Percentiles rank a stretch among this genome's conserved stretches.
Evolutionary conservation across 495 filamentous ascomycete species (phyloP).

Genomic region (Daldinia grandis): DNA sequence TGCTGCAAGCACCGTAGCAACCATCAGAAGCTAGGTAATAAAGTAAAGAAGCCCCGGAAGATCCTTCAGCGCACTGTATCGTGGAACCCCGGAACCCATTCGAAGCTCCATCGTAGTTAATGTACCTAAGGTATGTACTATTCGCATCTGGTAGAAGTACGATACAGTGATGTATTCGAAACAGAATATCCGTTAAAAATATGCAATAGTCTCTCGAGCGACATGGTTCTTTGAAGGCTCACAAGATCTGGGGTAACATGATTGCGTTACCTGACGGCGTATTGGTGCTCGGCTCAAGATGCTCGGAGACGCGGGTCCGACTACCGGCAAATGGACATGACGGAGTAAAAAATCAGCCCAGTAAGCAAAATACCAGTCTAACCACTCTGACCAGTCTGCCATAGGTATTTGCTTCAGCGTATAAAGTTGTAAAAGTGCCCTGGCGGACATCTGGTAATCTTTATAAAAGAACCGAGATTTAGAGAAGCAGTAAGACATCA

Average conservation of each 20-base stretch:
- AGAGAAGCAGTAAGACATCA: conserved; percentile 31
- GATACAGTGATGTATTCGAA: conserved; percentile 26
- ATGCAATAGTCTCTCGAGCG: conserved; percentile 13
- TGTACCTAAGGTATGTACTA: not conserved
- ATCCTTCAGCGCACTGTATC: conserved; percentile 33
- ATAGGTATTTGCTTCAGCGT: not conserved
- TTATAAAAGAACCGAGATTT: conserved; percentile 12
- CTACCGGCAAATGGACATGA: conserved; percentile 22
- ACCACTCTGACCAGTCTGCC: too few species aligned
- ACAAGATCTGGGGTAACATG: conserved; percentile 26
- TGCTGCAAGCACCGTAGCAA: conserved; percentile 30
- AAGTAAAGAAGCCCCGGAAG: conserved; percentile 20
- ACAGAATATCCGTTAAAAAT: conserved; percentile 13
- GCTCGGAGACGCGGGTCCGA: conserved; percentile 24
- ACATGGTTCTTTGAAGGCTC: conserved; percentile 21
- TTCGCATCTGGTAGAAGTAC: not conserved
- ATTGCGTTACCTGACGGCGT: conserved; percentile 18
- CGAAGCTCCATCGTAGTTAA: conserved; percentile 10
- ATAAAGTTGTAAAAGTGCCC: not conserved
- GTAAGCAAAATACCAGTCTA: not conserved
- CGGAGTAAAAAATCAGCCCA: conserved; percentile 21
- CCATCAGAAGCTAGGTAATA: conserved; percentile 12
- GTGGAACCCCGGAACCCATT: not conserved
- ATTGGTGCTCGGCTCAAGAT: conserved; percentile 10
- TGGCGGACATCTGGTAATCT: not conserved